Evolutionary conservation across 306 rosid genomes (phyloP).

Genomic region (Fragaria vesca): DNA sequence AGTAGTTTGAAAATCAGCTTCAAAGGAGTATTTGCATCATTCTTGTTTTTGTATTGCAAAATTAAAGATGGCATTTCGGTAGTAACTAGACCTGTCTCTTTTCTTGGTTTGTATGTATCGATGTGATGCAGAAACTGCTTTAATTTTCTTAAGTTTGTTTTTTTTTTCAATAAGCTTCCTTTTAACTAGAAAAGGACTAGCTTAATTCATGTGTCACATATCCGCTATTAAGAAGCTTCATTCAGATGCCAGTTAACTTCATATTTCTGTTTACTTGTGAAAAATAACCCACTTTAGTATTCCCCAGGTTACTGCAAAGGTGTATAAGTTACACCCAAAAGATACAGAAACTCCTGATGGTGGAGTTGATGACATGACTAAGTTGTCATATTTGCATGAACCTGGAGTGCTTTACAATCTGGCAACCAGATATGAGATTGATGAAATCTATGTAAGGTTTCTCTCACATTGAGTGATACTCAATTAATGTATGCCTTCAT

Average conservation of each 20-base stretch:
- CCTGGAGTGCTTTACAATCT: slow-evolving; percentile 83
- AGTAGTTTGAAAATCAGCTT: background rate
- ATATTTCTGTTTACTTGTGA: background rate
- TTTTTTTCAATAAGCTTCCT: too few relatives aligned
- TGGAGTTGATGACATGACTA: slow-evolving; percentile 93
- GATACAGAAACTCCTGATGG: slow-evolving; percentile 55
- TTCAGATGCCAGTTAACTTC: background rate
- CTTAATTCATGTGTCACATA: background rate
- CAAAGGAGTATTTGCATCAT: background rate
- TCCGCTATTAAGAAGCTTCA: background rate
- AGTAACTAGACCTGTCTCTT: slow-evolving; percentile 1
- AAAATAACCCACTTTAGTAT: slow-evolving; percentile 14
- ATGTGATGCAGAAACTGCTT: background rate
- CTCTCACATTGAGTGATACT: slow-evolving; percentile 29
- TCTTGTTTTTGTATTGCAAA: background rate
- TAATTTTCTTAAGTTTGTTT: too few relatives aligned
- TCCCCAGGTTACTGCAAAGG: slow-evolving; percentile 58
- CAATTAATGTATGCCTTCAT: slow-evolving; percentile 27
- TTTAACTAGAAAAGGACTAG: too few relatives aligned
- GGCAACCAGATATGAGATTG: slow-evolving; percentile 57
- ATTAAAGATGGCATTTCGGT: background rate
- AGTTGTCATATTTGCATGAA: slow-evolving; percentile 85
- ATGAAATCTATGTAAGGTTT: slow-evolving; percentile 86
- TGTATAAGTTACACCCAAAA: slow-evolving; percentile 71
- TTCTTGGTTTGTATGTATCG: background rate